Percentiles rank a stretch among this genome's conserved stretches.
phyloP scores from a whole-genome alignment of 106 monocot species.

The Acorus gramineus region DNA sequence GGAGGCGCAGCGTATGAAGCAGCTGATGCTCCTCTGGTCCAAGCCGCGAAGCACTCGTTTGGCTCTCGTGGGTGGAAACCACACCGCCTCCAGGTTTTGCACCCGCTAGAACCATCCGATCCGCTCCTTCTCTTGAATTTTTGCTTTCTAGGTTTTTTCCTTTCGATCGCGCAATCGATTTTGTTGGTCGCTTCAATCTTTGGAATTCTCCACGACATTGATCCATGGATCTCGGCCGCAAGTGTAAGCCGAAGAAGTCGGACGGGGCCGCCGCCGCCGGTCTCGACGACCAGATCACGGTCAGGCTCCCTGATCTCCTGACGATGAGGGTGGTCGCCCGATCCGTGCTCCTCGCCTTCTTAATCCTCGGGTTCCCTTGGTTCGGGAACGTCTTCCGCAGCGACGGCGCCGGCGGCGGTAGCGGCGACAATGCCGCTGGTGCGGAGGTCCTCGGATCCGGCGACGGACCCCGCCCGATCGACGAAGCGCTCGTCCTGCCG shows the following conservation, averaged over 20 bases:
- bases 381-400: constrained; percentile 1
- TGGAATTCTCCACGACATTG: neutral
- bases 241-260: neutral
- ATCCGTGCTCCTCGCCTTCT: constrained; percentile 19
- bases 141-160: neutral
- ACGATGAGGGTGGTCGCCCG: constrained; percentile 28
- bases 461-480: constrained; percentile 6
- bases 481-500: constrained; percentile 20
- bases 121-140: neutral
- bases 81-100: constrained; percentile 93
- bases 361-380: constrained; percentile 32
- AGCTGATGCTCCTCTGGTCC: constrained; percentile 47
- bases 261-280: constrained; percentile 7
- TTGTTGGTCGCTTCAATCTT: neutral
- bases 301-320: constrained; percentile 35
- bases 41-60: constrained; percentile 29
- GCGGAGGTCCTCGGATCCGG: neutral
- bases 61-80: constrained; percentile 89
- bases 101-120: constrained; percentile 42
- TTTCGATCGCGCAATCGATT: neutral
- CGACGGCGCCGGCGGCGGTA: neutral
- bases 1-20: constrained; percentile 36
- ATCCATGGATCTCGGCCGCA: neutral
- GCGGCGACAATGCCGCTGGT: neutral
- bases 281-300: constrained; percentile 20